Percentiles rank a stretch among this genome's conserved stretches.
phyloP scores from a whole-genome alignment of 805 yeast genomes.

The Lachancea dasiensis region DNA sequence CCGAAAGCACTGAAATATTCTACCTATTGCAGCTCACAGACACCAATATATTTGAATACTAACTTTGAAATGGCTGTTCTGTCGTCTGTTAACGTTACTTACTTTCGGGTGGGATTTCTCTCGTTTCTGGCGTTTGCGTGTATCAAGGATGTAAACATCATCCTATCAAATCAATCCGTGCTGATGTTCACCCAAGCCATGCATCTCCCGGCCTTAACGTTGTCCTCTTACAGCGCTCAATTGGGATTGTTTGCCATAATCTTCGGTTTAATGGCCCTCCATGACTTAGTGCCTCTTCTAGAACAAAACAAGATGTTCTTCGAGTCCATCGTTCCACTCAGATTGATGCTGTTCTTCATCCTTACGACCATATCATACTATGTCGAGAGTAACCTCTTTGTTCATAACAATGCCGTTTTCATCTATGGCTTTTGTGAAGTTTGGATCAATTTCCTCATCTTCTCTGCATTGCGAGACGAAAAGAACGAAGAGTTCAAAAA shows the following conservation, averaged over 20 bases:
- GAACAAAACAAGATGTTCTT: conserved; percentile 43
- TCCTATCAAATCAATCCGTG: conserved; percentile 42
- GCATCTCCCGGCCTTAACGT: conserved; percentile 37
- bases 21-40: too few species aligned
- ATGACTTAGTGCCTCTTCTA: conserved; percentile 55
- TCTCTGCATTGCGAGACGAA: conserved; percentile 59
- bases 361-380: conserved; percentile 46
- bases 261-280: conserved; percentile 39
- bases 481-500: conserved; percentile 43
- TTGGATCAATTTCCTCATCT: conserved; percentile 63
- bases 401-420: conserved; percentile 62
- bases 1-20: too few species aligned
- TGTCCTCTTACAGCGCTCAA: conserved; percentile 37
- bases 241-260: conserved; percentile 46
- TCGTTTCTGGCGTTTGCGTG: conserved; percentile 41
- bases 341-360: conserved; percentile 45
- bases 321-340: conserved; percentile 53
- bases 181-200: conserved; percentile 55
- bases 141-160: conserved; percentile 41
- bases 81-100: conserved; percentile 44
- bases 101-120: conserved; percentile 42
- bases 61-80: conserved; percentile 47
- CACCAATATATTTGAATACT: too few species aligned
- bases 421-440: conserved; percentile 56
- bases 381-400: conserved; percentile 35